Evolutionary conservation across 2,329 filamentous ascomycete genomes (phyloP), one percentile per base, ranked within the genome.

Genomic region (Akanthomyces dipterigenus): DNA sequence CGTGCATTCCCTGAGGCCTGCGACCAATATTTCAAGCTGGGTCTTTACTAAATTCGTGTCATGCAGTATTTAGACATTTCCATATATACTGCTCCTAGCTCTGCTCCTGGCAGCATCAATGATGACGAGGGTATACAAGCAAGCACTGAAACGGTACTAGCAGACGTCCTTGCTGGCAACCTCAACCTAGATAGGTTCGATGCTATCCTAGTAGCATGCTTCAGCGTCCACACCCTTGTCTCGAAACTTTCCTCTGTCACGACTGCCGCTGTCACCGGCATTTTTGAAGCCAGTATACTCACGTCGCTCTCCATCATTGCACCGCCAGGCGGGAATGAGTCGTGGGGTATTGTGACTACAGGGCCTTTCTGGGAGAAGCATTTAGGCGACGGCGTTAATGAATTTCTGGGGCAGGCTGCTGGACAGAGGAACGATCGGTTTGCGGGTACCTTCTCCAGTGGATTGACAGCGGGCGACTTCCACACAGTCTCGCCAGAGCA

Each of bases 341-440:
- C 76, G 51, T 97, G 95, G 79, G 93, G 92, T 2, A 95, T 98
- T 64, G 88, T 98, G 5, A 93, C 89, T 5, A 97, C 93, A 0
- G 93, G 92, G 0, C 84, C 84, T 61, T 89, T 89, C 65, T 97
- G 93, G 93, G 88, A 93, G 69, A 73, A 78, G 0, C 86, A 95
- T 40, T 77, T 97, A 14, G 78, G 76, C 0, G 75, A 81, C 0
- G 92, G 89, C 0, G 88, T 95, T 0, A 75, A 76, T 2, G 71
- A 75, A 0, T 87, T 90, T 64, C 73, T 96, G 0, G 89, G 88
- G 0, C 70, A 75, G 5, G 69, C 73, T 0, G 66, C 67, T 0
- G 70, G 70, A 1, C 71, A 69, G 0, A 65, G 24, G 5, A 78
- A 74, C 59, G 55, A 64, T 63, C 81, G 81, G 51, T 96, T 96